Base-by-base conservation (phyloP, 768 basidiomycete genomes). In the Tulasnella sp. region DNA sequence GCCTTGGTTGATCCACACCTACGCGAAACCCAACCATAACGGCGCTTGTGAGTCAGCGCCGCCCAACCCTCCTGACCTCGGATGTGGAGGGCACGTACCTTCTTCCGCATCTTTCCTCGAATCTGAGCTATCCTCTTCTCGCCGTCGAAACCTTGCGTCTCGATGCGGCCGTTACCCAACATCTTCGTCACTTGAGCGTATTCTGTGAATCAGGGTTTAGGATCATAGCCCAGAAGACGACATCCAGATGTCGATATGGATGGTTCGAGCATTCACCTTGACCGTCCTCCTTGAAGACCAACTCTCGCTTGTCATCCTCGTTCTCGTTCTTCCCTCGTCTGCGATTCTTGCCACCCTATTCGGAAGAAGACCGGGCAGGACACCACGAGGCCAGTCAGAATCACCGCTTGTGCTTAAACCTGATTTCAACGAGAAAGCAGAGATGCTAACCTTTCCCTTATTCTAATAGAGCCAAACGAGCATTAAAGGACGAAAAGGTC, bases 261-360 rank as follows among this genome's bases (percentile, higher is more conserved):
- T 79, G 81, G 72, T 52, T 17, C 44, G 9, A 47, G 26, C 19
- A 47, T 3, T 47, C 19, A 84, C 84, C 84, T 82, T 99, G 97
- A 7, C 96, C 96, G 78, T 98, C 97, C 81, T 98, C 96, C 78
- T 92, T 90, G 86, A 98, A 98, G 44, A 98, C 95, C 72, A 98
- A 87, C 81, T 99, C 97, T 77, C 97, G 91, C 86, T 98, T 98
- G 84, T 97, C 93, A 77, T 93, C 92, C 71, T 98, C 97, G 83
- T 96, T 97, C 84, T 99, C 96, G 83, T 98, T 98, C 88, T 99
- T 99, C 86, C 97, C 97, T 83, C 97, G 87, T 87, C 97, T 87
- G 83, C 96, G 88, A 84, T 98, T 99, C 86, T 99, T 98, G 75
- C 96, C 97, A 80, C 96, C 96, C 95, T 99, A 52, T 69, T 35